These are phyloP conservation scores for Candida albicans DNA, from an alignment of 1,139 yeast genomes.

Conservation along the genomic window DNA sequence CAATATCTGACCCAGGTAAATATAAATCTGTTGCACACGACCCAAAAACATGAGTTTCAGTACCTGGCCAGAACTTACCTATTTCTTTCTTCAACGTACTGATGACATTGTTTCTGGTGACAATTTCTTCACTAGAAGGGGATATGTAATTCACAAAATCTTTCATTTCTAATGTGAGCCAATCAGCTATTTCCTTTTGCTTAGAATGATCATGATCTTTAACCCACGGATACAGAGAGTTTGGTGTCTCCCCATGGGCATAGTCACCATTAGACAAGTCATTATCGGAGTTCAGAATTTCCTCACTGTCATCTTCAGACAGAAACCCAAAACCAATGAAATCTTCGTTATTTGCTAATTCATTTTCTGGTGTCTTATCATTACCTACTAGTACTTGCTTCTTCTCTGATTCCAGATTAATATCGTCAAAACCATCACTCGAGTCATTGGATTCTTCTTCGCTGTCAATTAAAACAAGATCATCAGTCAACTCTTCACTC, in stretches of 20 bases:
- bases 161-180: slow-evolving; percentile 84
- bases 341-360: slow-evolving; percentile 52
- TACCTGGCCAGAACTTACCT: slow-evolving; percentile 69
- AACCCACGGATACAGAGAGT: slow-evolving; percentile 73
- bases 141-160: slow-evolving; percentile 87
- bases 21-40: slow-evolving; percentile 94
- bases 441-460: slow-evolving; percentile 18
- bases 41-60: slow-evolving; percentile 87
- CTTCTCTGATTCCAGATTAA: slow-evolving; percentile 18
- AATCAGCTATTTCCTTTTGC: slow-evolving; percentile 76
- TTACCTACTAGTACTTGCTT: slow-evolving; percentile 1
- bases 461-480: slow-evolving; percentile 27
- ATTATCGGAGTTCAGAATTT: slow-evolving; percentile 18
- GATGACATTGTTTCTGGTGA: slow-evolving; percentile 67
- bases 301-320: slow-evolving; percentile 32
- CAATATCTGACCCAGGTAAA: slow-evolving; percentile 95
- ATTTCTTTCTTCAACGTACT: slow-evolving; percentile 59
- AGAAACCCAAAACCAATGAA: slow-evolving; percentile 62
- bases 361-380: slow-evolving; percentile 20
- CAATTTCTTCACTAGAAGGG: slow-evolving; percentile 77
- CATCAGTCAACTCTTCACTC: slow-evolving; percentile 12
- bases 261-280: slow-evolving; percentile 31
- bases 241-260: slow-evolving; percentile 24
- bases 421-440: slow-evolving; percentile 16
- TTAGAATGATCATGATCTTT: slow-evolving; percentile 71